Evolutionary conservation across 2,329 filamentous ascomycete genomes (phyloP).

Genomic region (Fusarium liriodendri): DNA sequence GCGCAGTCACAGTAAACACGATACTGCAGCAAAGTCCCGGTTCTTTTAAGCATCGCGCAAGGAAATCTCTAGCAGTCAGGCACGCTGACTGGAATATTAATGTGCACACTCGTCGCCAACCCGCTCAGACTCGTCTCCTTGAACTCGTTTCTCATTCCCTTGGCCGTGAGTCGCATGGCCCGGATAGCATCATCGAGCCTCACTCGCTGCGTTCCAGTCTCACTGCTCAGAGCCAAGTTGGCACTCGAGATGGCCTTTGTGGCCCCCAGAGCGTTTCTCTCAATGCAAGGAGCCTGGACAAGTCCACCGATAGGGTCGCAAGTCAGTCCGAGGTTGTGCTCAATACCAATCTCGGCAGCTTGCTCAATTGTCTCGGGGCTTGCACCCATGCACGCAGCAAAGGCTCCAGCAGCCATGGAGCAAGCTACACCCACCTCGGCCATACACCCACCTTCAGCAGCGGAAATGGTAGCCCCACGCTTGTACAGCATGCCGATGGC

Average conservation of each 20-base stretch:
- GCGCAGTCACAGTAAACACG: neutral
- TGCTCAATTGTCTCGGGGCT: conserved; percentile 62
- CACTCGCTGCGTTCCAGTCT: conserved; percentile 60
- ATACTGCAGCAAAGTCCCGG: conserved; percentile 6
- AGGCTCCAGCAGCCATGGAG: conserved; percentile 63
- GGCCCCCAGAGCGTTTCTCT: conserved; percentile 62
- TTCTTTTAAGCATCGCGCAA: conserved; percentile 17
- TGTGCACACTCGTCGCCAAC: conserved; percentile 61
- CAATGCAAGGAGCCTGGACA: conserved; percentile 63
- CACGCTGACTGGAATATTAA: conserved; percentile 63
- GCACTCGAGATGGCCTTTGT: conserved; percentile 64
- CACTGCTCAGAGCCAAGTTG: conserved; percentile 59
- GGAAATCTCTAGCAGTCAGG: conserved; percentile 56
- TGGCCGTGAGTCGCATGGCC: conserved; percentile 62
- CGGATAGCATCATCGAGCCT: conserved; percentile 62
- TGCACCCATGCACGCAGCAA: conserved; percentile 64
- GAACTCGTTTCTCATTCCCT: conserved; percentile 65
- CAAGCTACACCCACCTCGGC: conserved; percentile 65
- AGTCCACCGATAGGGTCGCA: conserved; percentile 63
- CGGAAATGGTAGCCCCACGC: conserved; percentile 63
- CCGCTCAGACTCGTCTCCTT: conserved; percentile 64
- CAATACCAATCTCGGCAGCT: conserved; percentile 64
- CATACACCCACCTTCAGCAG: conserved; percentile 64
- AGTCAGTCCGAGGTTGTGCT: conserved; percentile 63
- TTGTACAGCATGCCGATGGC: conserved; percentile 66